Evolutionary conservation across 2,329 filamentous ascomycete species (phyloP).

Genomic region (Verruconis gallopava): DNA sequence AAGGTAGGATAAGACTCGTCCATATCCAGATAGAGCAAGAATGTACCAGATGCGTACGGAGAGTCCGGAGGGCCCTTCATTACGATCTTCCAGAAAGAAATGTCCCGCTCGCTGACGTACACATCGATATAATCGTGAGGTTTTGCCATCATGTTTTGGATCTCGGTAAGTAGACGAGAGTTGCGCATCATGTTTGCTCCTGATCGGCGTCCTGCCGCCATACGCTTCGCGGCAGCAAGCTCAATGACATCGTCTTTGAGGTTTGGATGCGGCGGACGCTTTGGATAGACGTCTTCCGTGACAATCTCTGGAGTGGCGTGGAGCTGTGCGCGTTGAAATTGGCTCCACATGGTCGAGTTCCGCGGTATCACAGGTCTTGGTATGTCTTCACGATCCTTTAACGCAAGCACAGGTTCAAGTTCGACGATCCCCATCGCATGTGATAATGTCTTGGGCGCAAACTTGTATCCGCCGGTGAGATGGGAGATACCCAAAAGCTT

Average conservation of each 20-base stretch:
- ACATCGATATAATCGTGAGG: conserved; percentile 24
- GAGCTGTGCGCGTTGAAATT: conserved; percentile 11
- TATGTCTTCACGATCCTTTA: conserved; percentile 21
- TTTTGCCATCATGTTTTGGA: conserved; percentile 20
- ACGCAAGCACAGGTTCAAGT: conserved; percentile 24
- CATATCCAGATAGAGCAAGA: conserved; percentile 26
- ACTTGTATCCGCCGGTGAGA: conserved; percentile 24
- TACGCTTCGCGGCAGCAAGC: conserved; percentile 12
- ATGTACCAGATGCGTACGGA: conserved; percentile 21
- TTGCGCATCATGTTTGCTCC: conserved; percentile 16
- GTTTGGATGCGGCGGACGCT: conserved; percentile 22
- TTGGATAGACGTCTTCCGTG: conserved; percentile 19
- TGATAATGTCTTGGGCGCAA: conserved; percentile 22
- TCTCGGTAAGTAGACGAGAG: conserved; percentile 21
- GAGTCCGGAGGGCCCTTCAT: conserved; percentile 22
- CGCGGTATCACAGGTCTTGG: conserved; percentile 7
- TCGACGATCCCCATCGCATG: conserved; percentile 26
- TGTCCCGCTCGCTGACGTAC: conserved; percentile 26
- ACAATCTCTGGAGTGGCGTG: conserved; percentile 15
- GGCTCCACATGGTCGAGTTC: neutral
- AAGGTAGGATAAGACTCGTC: conserved; percentile 24
- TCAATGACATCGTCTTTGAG: conserved; percentile 19
- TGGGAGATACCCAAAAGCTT: conserved; percentile 20
- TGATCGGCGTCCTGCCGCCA: conserved; percentile 6
- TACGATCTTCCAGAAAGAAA: conserved; percentile 29